Conservation (phyloP, 2,329 filamentous ascomycete species). For the Graphiopsis chlorocephala region DNA sequence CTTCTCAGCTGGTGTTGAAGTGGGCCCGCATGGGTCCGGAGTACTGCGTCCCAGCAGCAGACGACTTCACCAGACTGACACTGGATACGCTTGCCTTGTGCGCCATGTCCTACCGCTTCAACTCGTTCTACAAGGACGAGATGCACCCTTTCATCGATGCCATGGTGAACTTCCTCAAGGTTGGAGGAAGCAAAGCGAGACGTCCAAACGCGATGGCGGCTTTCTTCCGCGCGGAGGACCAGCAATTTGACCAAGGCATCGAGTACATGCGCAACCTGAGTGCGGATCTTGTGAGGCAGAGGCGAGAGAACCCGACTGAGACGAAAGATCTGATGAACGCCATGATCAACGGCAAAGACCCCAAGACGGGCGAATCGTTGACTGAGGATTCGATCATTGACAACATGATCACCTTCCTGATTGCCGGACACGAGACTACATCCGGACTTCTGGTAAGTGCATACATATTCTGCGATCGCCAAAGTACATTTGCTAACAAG, state of each 20-base stretch:
- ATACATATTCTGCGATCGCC: not conserved
- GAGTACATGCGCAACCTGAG: slow-evolving; percentile 54
- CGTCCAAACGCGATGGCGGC: slow-evolving; percentile 43
- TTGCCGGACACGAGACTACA: slow-evolving; percentile 70
- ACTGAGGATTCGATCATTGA: slow-evolving; percentile 62
- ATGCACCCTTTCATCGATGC: slow-evolving; percentile 68
- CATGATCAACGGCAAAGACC: slow-evolving; percentile 67
- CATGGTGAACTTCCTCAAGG: slow-evolving; percentile 61
- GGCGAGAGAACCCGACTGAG: slow-evolving; percentile 54
- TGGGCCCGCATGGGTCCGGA: slow-evolving; percentile 50
- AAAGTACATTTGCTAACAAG: not conserved
- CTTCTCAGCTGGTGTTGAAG: slow-evolving; percentile 34
- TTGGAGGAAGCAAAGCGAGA: slow-evolving; percentile 51
- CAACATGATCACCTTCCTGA: slow-evolving; percentile 68
- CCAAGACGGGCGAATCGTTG: slow-evolving; percentile 64
- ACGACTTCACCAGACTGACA: slow-evolving; percentile 70
- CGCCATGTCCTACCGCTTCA: slow-evolving; percentile 71
- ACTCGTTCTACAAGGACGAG: slow-evolving; percentile 67
- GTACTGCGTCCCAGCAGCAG: slow-evolving; percentile 57
- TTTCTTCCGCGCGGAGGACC: slow-evolving; percentile 41
- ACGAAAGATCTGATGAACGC: slow-evolving; percentile 67
- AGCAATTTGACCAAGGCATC: slow-evolving; percentile 56
- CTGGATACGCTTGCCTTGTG: slow-evolving; percentile 71
- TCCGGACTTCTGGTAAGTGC: slow-evolving; percentile 57
- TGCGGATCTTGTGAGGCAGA: slow-evolving; percentile 58